A percentile compares a stretch with the other conserved stretches of the same genome.
These are phyloP conservation scores for Aspergillus brunneoviolaceus DNA, from an alignment of 2,329 filamentous ascomycete species.

Conservation along the genomic window DNA sequence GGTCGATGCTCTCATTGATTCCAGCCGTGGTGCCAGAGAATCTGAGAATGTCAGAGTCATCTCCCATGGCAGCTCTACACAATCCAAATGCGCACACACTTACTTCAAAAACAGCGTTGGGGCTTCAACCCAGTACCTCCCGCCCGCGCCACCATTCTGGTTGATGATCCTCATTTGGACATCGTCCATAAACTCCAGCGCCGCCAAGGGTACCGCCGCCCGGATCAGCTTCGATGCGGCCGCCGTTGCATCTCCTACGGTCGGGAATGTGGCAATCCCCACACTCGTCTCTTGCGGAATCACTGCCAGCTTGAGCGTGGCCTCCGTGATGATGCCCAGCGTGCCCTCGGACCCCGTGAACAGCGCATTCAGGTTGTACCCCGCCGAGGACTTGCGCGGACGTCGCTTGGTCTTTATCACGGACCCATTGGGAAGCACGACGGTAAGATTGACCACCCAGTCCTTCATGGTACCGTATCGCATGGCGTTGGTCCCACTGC, in stretches of 20 bases:
- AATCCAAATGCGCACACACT: neutral
- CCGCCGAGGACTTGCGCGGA: slow-evolving; percentile 60
- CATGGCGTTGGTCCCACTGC: slow-evolving; percentile 54
- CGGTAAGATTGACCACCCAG: slow-evolving; percentile 69
- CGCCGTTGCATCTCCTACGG: slow-evolving; percentile 58
- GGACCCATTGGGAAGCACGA: slow-evolving; percentile 67
- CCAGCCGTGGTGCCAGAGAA: slow-evolving; percentile 66
- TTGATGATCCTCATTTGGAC: slow-evolving; percentile 66
- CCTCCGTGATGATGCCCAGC: slow-evolving; percentile 65
- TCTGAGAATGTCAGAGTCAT: neutral
- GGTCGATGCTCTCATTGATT: slow-evolving; percentile 72
- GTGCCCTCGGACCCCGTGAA: slow-evolving; percentile 70
- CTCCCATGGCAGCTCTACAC: too few relatives aligned
- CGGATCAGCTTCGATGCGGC: slow-evolving; percentile 65
- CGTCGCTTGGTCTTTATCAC: slow-evolving; percentile 62
- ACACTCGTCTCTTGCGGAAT: slow-evolving; percentile 62
- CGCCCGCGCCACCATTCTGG: slow-evolving; percentile 56
- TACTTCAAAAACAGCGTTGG: slow-evolving; percentile 44
- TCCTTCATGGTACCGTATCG: slow-evolving; percentile 74
- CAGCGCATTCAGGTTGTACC: slow-evolving; percentile 65
- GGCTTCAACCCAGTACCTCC: slow-evolving; percentile 35
- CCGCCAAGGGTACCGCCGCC: slow-evolving; percentile 57
- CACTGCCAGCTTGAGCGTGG: slow-evolving; percentile 65
- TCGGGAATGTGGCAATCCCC: slow-evolving; percentile 59
- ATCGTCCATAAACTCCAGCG: slow-evolving; percentile 62